Percentiles rank a stretch among this genome's conserved stretches.
These are phyloP conservation scores for Mitragyna speciosa DNA, from an alignment of 257 asterid genomes.

Conservation along the genomic window DNA sequence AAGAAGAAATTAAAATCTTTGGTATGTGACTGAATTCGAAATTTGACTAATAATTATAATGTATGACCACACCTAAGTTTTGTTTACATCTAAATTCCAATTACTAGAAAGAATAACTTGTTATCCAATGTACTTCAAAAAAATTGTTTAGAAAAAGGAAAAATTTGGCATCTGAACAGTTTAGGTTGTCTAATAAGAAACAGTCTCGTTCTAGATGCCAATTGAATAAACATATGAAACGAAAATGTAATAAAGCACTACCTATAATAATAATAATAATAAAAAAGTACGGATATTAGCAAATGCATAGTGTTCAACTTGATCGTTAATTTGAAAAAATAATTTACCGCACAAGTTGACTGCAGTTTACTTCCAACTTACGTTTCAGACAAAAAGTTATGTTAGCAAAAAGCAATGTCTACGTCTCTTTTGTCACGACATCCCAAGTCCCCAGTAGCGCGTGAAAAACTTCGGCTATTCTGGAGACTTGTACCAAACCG, in stretches of 20 bases:
- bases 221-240: no score
- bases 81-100: no score
- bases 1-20: no score
- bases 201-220: no score
- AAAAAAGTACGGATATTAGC: no score
- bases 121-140: neutral
- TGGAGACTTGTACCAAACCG: neutral
- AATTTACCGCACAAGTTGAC: neutral
- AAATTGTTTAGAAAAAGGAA: no score
- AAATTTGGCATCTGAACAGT: neutral
- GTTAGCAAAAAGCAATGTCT: neutral
- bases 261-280: no score
- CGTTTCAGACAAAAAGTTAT: conserved; percentile 2
- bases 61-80: no score
- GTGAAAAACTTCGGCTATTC: neutral
- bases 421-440: conserved; percentile 12
- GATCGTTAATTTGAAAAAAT: neutral
- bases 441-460: conserved; percentile 5
- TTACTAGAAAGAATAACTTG: neutral
- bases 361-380: conserved; percentile 6
- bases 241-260: no score
- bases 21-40: no score
- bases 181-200: neutral
- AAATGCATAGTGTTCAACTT: neutral
- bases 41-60: no score